A percentile compares a stretch with the other conserved stretches of the same genome.
phyloP scores from a whole-genome alignment of 352 stramenopile genomes.

The Thalassiosira mediterranea region DNA sequence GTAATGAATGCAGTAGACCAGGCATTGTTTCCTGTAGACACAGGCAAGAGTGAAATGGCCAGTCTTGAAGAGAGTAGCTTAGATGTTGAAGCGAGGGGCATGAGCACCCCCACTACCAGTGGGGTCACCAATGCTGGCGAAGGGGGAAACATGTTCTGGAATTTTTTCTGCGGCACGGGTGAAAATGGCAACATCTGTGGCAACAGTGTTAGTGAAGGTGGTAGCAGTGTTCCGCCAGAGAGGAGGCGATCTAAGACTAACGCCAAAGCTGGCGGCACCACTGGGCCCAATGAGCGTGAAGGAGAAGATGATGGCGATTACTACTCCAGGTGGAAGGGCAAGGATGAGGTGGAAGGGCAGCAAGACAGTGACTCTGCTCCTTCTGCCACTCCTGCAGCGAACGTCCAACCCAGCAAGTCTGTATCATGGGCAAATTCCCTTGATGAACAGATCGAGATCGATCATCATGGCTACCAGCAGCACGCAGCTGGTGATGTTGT shows the following conservation, averaged over 20 bases:
- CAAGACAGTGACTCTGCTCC: background rate
- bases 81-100: too few relatives aligned
- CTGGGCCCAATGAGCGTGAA: background rate
- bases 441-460: too few relatives aligned
- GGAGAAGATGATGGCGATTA: background rate
- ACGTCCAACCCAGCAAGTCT: background rate
- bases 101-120: too few relatives aligned
- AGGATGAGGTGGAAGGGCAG: background rate
- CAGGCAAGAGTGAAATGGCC: too few relatives aligned
- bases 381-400: background rate
- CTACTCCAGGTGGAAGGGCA: background rate
- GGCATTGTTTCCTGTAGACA: constrained; percentile 18
- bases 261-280: background rate
- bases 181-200: too few relatives aligned
- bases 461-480: too few relatives aligned
- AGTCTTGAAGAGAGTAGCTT: too few relatives aligned
- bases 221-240: background rate
- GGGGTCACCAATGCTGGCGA: too few relatives aligned
- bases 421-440: background rate
- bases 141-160: too few relatives aligned
- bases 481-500: too few relatives aligned
- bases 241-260: background rate
- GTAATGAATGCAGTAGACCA: constrained; percentile 16
- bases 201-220: background rate
- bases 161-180: too few relatives aligned